Base-by-base conservation (phyloP, 2,329 filamentous ascomycete genomes). In the Hypoxylon sp. region DNA sequence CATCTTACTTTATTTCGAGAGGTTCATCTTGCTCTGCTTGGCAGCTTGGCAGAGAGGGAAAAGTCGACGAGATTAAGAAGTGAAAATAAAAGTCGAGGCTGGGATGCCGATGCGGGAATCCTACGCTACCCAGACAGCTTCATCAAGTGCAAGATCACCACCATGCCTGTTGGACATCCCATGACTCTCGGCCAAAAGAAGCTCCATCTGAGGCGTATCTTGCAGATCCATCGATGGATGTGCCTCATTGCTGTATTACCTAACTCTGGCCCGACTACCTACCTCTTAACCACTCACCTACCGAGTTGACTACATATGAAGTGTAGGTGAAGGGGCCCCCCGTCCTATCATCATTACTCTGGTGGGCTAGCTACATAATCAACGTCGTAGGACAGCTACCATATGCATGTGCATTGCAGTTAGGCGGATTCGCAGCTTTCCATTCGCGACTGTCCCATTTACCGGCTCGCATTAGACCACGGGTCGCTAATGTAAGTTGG, bases 181-280 rank as follows among this genome's bases (percentile, higher is more conserved):
- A 50, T n/a, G 40, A 57, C 40, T 53, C 14, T 57, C 60, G 53
- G 46, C 30, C 18, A 32, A 63, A 57, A 52, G 38, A 57, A 42
- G 40, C 49, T 38, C 46, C 49, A 61, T 49, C 16, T 33, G 46
- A 28, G 26, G 20, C 33, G 16, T 30, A 51, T 44, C 24, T 44
- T 33, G 54, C 20, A 49, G 54, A 50, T 50, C 33, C n/a, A n/a
- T n/a, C n/a, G n/a, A n/a, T n/a, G n/a, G 14, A 51, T 44, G 22
- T 26, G 36, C 33, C 36, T 42, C 14, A 40, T 40, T 36, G 24
- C 12, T 55, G 16, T 59, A 49, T 51, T 30, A 42, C 38, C 36
- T 44, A 49, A 33, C 55, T 36, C 26, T 42, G 42, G 32, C 20
- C 48, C 18, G 42, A 40, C 42, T 32, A 38, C 16, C 9, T 40